Base-by-base conservation (phyloP, 2,329 filamentous ascomycete genomes). In the Microcera coccophila region DNA sequence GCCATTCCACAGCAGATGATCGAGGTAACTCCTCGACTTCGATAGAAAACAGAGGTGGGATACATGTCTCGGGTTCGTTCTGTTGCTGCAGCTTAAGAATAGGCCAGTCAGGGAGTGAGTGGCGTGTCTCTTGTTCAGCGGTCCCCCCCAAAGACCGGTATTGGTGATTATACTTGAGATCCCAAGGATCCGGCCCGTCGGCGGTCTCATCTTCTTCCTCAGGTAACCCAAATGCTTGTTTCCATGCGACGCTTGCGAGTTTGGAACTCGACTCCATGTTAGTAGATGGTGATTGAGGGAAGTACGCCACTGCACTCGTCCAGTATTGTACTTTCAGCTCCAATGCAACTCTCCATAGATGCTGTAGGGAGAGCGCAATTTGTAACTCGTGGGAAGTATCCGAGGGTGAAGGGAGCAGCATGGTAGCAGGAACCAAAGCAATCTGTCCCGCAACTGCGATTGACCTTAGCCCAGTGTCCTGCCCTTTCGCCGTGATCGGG, bases 401-500 rank as follows among this genome's bases (percentile, higher is more conserved):
- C 15, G 58, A 60, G 1, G 60, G 44, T 4, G 53, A 42, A 1
- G 77, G 74, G 2, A 87, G 63, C 3, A 66, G 57, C 91, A 97
- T 97, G 4, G 78, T 84, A 4, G 82, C 77, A 0, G 93, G 90
- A 4, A 91, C 68, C 3, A 98, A 76, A 2, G 91, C 89, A 38
- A 98, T 96, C 65, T 97, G 93, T 0, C 93, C 93, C 1, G 93
- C 90, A 26, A 96, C 75, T 41, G 82, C 82, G 14, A 91, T 67
- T 1, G 66, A 47, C 28, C 66, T 61, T 3, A 65, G 48, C 2
- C 58, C 55, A 4, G 46, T 49, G n/a, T 40, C 36, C 14, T 46
- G 41, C 4, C 39, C 26, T 7, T 39, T 37, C 11, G 43, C 40
- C 14, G 54, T 55, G 11, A 67, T 41, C 3, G 62, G 66, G 10